These are phyloP conservation scores for Nitzschia palea DNA, from an alignment of 108 stramenopile species.

Conservation along the genomic window DNA sequence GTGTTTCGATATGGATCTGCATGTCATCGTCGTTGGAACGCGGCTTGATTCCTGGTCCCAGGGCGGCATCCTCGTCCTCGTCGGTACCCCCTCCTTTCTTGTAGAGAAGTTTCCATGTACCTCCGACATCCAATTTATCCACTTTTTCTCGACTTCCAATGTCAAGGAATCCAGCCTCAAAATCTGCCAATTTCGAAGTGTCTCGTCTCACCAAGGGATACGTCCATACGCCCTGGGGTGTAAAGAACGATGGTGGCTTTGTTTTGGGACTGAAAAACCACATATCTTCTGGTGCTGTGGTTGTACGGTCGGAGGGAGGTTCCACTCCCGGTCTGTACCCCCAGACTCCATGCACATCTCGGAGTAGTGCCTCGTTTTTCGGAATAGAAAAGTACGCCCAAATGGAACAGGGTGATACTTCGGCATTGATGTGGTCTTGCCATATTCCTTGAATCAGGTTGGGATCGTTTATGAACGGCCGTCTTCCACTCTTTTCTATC, in stretches of 20 bases:
- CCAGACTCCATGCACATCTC: conserved; percentile 15
- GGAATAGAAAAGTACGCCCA: conserved; percentile 13
- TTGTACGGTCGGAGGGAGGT: not conserved
- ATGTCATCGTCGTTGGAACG: conserved; percentile 1
- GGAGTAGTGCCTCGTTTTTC: not conserved
- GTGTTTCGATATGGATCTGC: conserved; percentile 16
- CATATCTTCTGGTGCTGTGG: conserved; percentile 1
- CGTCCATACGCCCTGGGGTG: conserved; percentile 14
- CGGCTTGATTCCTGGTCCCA: conserved; percentile 23
- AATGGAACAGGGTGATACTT: not conserved
- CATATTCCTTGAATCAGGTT: conserved; percentile 18
- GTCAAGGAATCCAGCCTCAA: conserved; percentile 17
- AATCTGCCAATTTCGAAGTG: conserved; percentile 16
- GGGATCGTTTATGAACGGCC: no score
- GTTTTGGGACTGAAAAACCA: conserved; percentile 19
- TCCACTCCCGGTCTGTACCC: conserved; percentile 17
- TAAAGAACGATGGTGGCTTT: conserved; percentile 5
- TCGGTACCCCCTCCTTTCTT: conserved; percentile 6
- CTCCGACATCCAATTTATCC: conserved; percentile 23
- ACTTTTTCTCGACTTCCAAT: conserved; percentile 16
- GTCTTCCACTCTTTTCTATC: no score
- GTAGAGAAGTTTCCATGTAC: conserved; percentile 33
- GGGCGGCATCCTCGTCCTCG: not conserved
- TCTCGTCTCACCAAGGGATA: conserved; percentile 24
- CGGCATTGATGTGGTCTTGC: not conserved